Evolutionary conservation across 2,329 filamentous ascomycete species (phyloP), one percentile per base, ranked within the genome.

Genomic region (Cladobotryum mycophilum): DNA sequence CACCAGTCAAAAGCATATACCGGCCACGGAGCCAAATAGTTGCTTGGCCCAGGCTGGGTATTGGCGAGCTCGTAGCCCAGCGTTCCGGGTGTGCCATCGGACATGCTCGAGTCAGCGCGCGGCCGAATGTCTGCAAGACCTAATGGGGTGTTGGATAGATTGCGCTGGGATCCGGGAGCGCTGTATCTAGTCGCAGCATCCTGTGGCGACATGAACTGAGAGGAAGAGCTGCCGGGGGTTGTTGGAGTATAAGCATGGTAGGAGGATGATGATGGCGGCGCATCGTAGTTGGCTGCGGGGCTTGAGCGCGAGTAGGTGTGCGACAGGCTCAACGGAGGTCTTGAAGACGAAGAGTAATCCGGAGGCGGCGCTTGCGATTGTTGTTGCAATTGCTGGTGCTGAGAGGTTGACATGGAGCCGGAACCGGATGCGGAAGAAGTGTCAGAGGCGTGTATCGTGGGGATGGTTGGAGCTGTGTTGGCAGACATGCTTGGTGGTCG

Each of bases 1-100:
- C 93, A 99, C 93, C 93, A 99, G 72, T 99, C 93, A 62, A 95
- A 92, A 12, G 93, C 92, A 67, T 97, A 99, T 49, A 95, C 85
- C 13, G 90, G 86, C 89, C 93, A 99, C 0, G 92, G 91, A 4
- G 92, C 90, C 56, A 95, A 73, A 65, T 96, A 96, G 67, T 92
- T 96, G 75, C 89, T 95, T 56, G 92, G 95, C 65, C 88, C 69
- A 65, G 85, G 67, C 69, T 81, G 74, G 55, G 81, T 66, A 64
- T 81, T 80, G 56, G 82, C 80, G 47, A 82, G 75, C 62, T 90
- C 87, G 64, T 86, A 86, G 47, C 80, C 74, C 40, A 77, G 58
- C 68, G 76, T 68, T 69, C 84, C 84, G 40, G 83, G 76, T 13
- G 80, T 73, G 45, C 83, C 81, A 58, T 95, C 89, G 15, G 84